Conservation (phyloP, 2,329 filamentous ascomycete genomes). For the Microsporum audouinii region DNA sequence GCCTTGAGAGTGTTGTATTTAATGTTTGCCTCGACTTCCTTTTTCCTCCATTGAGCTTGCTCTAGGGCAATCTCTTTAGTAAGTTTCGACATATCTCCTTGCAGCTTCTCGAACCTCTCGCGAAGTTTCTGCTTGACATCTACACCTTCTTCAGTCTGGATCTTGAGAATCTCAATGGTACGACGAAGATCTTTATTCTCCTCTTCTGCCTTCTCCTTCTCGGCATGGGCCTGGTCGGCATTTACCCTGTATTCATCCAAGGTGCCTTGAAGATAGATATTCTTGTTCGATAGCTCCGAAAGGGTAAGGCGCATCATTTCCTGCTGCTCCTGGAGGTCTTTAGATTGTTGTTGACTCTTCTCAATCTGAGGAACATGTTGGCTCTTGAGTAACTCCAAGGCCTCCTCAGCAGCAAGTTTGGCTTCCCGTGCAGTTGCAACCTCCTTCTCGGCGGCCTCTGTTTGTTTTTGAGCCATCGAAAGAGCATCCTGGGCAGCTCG, state of each 20-base stretch:
- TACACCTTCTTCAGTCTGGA: conserved; percentile 75
- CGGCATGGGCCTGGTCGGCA: conserved; percentile 47
- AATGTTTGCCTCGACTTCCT: conserved; percentile 45
- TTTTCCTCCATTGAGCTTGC: conserved; percentile 64
- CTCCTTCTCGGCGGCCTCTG: conserved; percentile 54
- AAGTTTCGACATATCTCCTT: conserved; percentile 73
- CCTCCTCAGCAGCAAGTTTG: conserved; percentile 54
- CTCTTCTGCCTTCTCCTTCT: conserved; percentile 45
- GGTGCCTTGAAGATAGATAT: conserved; percentile 49
- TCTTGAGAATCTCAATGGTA: conserved; percentile 60
- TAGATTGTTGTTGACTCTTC: conserved; percentile 51
- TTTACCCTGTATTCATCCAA: conserved; percentile 54
- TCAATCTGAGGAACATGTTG: conserved; percentile 59
- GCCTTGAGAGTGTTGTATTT: conserved; percentile 45
- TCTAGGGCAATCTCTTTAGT: conserved; percentile 72
- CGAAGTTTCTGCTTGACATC: conserved; percentile 74
- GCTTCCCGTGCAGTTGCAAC: conserved; percentile 37
- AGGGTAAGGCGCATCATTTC: conserved; percentile 43
- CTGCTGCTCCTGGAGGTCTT: conserved; percentile 59
- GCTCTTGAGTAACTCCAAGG: conserved; percentile 53
- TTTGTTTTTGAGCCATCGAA: conserved; percentile 58
- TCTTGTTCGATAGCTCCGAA: conserved; percentile 46
- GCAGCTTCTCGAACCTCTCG: conserved; percentile 69
- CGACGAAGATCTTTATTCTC: conserved; percentile 64
- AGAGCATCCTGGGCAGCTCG: conserved; percentile 61